Base-by-base conservation (phyloP, 2,329 filamentous ascomycete species). In the Taxawa tesnikishii region DNA sequence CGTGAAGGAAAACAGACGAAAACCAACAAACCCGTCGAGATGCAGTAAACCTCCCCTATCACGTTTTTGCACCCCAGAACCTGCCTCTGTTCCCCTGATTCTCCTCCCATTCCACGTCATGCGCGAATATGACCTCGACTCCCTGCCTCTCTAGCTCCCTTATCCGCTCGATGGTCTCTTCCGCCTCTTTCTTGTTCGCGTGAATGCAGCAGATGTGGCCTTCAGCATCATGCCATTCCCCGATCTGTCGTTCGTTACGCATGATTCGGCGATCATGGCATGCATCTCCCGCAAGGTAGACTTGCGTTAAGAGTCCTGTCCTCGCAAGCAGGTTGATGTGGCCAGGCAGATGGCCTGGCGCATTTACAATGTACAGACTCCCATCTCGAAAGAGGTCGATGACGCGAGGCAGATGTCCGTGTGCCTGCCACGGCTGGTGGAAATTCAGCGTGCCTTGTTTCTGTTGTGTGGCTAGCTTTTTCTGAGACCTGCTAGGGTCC, bases 201-300 rank as follows among this genome's bases (percentile, higher is more conserved):
- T 72, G 68, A 29, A 72, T 66, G 41, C 67, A 68, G 28, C 64
- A 49, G 33, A 49, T 27, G 3, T 55, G 53, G 2, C 66, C 65
- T 14, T 48, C 49, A 3, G 55, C 56, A 39, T 67, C 61, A 28
- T 61, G 53, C 48, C 65, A 72, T 32, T 60, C 46, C 2, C 66
- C 69, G 31, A 73, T 66, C 0, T 53, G 61, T 39, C 59, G 67
- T 44, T 71, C 66, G 0, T 66, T 65, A 1, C 49, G 60, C 45
- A 73, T 45, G 3, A 73, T 56, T 24, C 68, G 45, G 1, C 50
- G 49, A 43, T 73, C 66, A 40, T 73, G 69, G 38, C 63, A 73
- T 18, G 62, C 62, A 42, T 73, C 68, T 1, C 67, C 68, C 6
- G 59, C 63, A 0, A 73, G 56, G 41, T 63, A 65, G 1, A 68